Evolutionary conservation across 768 basidiomycete species (phyloP).

Genomic region (Leccinum rimulosum): DNA sequence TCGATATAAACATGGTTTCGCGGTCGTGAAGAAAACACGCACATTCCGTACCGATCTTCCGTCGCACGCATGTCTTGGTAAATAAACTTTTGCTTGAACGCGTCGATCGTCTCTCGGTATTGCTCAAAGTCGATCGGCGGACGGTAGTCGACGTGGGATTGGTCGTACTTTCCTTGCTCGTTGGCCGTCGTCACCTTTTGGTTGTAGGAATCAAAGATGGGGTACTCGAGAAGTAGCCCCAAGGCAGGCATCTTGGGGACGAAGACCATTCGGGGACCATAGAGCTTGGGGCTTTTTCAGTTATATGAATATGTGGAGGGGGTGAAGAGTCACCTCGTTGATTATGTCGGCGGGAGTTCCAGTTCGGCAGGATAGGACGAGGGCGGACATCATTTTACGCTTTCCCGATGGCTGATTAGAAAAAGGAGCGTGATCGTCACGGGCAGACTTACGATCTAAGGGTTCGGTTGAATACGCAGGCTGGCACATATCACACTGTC

Average conservation of each 20-base stretch:
- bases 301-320: neutral
- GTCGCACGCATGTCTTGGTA: constrained; percentile 84
- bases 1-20: neutral
- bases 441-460: constrained; percentile 30
- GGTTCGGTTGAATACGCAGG: constrained; percentile 12
- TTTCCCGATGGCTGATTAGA: constrained; percentile 33
- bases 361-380: constrained; percentile 79
- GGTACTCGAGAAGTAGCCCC: constrained; percentile 87
- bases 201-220: constrained; percentile 80
- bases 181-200: constrained; percentile 43
- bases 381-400: constrained; percentile 95
- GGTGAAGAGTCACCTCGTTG: constrained; percentile 50
- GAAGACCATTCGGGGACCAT: constrained; percentile 71
- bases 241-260: constrained; percentile 96
- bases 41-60: constrained; percentile 79
- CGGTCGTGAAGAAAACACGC: constrained; percentile 30
- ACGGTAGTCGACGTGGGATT: constrained; percentile 59
- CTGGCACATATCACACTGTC: constrained; percentile 2
- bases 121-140: constrained; percentile 70
- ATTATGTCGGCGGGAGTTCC: constrained; percentile 72
- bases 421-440: neutral
- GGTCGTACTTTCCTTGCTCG: constrained; percentile 44
- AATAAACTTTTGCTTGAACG: constrained; percentile 83
- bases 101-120: constrained; percentile 65
- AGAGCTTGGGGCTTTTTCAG: constrained; percentile 49